Evolutionary conservation across 2,329 filamentous ascomycete genomes (phyloP).

Genomic region (Botrytis medusae): DNA sequence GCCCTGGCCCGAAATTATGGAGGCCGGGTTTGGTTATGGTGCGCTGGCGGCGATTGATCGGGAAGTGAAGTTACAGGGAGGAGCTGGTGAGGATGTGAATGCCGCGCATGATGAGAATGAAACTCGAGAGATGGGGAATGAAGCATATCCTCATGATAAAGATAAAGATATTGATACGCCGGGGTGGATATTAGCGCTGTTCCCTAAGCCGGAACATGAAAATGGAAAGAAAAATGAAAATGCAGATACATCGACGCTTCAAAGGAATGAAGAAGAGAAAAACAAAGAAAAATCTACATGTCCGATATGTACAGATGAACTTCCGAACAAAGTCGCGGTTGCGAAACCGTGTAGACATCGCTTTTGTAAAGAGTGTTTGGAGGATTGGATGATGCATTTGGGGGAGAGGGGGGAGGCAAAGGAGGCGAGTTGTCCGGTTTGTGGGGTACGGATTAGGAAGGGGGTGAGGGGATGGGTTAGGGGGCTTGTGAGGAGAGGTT

Average conservation of each 20-base stretch:
- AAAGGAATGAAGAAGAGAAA: neutral
- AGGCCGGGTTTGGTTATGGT: neutral
- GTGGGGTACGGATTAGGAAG: neutral
- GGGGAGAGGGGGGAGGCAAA: neutral
- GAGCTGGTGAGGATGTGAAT: no score
- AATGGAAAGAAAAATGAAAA: no score
- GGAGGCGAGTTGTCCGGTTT: neutral
- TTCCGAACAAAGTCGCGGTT: neutral
- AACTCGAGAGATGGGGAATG: neutral
- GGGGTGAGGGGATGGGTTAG: rapidly evolving
- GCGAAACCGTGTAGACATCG: neutral
- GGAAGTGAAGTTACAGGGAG: neutral
- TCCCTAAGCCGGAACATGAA: neutral
- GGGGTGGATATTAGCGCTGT: neutral
- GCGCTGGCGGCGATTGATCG: neutral
- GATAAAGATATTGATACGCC: neutral
- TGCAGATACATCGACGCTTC: neutral
- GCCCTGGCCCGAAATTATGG: neutral
- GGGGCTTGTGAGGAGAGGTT: neutral
- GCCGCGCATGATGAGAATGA: no score
- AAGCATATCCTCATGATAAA: neutral
- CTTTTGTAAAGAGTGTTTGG: neutral
- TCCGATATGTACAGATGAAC: neutral
- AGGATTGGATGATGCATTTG: neutral
- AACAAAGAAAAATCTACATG: neutral